These are phyloP conservation scores for Pleurotus tuoliensis DNA, from an alignment of 768 basidiomycete species.

Conservation along the genomic window DNA sequence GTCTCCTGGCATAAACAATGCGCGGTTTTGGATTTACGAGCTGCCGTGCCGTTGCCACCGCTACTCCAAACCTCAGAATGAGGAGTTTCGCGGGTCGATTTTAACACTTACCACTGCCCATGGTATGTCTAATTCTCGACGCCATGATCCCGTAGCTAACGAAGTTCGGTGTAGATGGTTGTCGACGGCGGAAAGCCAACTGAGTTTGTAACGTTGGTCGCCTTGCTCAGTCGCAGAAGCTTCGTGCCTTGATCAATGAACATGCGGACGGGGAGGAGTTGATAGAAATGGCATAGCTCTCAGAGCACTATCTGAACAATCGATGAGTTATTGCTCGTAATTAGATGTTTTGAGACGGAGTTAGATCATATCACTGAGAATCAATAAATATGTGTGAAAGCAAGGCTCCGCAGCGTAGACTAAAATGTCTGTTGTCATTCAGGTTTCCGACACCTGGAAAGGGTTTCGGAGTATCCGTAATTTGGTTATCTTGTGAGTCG, in stretches of 20 bases:
- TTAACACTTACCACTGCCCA: conserved; percentile 3
- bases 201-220: conserved; percentile 54
- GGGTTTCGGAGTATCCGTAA: background rate
- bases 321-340: too few relatives aligned
- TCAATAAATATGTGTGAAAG: too few relatives aligned
- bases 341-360: too few relatives aligned
- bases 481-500: background rate
- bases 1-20: too few relatives aligned
- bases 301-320: too few relatives aligned
- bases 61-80: too few relatives aligned
- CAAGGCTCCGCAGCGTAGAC: too few relatives aligned
- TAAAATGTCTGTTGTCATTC: background rate
- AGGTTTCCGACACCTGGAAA: background rate
- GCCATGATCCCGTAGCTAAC: conserved; percentile 12
- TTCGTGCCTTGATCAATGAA: conserved; percentile 53
- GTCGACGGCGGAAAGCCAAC: conserved; percentile 54
- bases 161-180: conserved; percentile 32
- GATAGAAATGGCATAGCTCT: background rate
- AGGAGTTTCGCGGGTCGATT: too few relatives aligned
- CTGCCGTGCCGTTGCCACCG: too few relatives aligned
- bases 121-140: conserved; percentile 29
- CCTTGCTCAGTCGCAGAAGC: conserved; percentile 42
- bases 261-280: conserved; percentile 43
- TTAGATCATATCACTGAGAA: too few relatives aligned
- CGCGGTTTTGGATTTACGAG: too few relatives aligned